A percentile compares a stretch with the other conserved stretches of the same genome.
These are phyloP conservation scores for Stylonectria norvegica DNA, from an alignment of 2,329 filamentous ascomycete species.

Conservation along the genomic window DNA sequence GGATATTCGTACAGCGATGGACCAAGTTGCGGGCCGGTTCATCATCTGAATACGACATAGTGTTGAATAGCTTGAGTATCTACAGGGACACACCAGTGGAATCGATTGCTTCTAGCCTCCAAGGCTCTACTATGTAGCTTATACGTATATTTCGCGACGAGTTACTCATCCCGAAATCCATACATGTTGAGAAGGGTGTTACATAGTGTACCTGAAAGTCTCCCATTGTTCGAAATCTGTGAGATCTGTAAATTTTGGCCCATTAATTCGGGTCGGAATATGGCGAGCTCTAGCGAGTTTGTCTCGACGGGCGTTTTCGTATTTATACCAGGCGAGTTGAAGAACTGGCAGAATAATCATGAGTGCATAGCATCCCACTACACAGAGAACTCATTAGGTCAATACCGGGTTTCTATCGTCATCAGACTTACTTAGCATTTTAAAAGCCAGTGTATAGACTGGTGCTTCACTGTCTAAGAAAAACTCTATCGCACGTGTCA, in stretches of 20 bases:
- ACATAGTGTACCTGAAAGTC: slow-evolving; percentile 6
- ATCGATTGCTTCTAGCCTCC: no score
- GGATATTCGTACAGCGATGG: slow-evolving; percentile 12
- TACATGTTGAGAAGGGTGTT: not conserved
- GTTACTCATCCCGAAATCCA: not conserved
- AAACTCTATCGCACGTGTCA: slow-evolving; percentile 1
- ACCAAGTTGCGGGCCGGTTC: slow-evolving; percentile 12
- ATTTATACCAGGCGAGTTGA: slow-evolving; percentile 5
- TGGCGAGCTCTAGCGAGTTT: not conserved
- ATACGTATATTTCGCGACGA: not conserved
- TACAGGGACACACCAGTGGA: no score
- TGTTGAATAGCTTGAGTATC: no score
- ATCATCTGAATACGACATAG: slow-evolving; percentile 8
- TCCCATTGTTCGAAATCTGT: slow-evolving; percentile 8
- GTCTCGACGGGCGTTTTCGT: slow-evolving; percentile 5
- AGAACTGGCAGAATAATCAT: slow-evolving; percentile 4
- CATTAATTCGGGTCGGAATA: not conserved
- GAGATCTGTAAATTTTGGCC: slow-evolving; percentile 3
- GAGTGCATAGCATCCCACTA: slow-evolving; percentile 7
- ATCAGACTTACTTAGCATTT: slow-evolving; percentile 5
- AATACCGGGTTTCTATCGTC: not conserved
- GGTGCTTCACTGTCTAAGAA: slow-evolving; percentile 5
- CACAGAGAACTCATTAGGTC: not conserved
- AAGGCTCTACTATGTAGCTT: not conserved
- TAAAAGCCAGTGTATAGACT: slow-evolving; percentile 2